Evolutionary conservation across 257 asterid species (phyloP).

Genomic region (Thymus quinquecostatus): DNA sequence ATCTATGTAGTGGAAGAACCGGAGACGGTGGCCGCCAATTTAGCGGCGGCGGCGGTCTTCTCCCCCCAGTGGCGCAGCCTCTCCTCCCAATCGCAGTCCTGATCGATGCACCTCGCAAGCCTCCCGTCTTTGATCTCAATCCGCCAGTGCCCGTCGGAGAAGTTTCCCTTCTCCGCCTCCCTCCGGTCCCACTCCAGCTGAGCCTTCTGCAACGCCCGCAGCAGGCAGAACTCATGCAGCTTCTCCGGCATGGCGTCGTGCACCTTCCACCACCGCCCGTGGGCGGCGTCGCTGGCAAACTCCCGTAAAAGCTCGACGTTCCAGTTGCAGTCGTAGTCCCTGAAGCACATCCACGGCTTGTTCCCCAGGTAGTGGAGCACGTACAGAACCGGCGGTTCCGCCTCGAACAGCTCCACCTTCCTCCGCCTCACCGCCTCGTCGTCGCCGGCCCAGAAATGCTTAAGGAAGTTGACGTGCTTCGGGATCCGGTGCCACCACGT

Average conservation of each 20-base stretch:
- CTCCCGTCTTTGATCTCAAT: neutral
- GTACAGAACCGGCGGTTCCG: constrained; percentile 67
- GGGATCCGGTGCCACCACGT: constrained; percentile 94
- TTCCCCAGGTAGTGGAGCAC: constrained; percentile 76
- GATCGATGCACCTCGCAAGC: neutral
- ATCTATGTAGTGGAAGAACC: no score
- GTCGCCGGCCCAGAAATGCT: constrained; percentile 77
- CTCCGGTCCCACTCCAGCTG: neutral
- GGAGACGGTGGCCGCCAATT: neutral
- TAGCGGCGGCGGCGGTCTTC: neutral
- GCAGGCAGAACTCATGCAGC: constrained; percentile 51
- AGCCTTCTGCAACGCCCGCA: constrained; percentile 31
- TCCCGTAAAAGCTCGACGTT: constrained; percentile 62
- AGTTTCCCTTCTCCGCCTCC: neutral
- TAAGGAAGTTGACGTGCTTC: constrained; percentile 63
- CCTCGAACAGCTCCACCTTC: constrained; percentile 54
- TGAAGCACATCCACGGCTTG: constrained; percentile 81
- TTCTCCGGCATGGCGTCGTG: constrained; percentile 15
- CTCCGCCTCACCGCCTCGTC: constrained; percentile 48
- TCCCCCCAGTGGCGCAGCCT: neutral
- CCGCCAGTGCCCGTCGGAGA: neutral
- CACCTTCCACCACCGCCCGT: constrained; percentile 71
- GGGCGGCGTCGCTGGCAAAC: constrained; percentile 81
- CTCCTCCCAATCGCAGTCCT: neutral
- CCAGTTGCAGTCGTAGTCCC: constrained; percentile 49